Evolutionary conservation across 352 stramenopile species (phyloP).

Genomic region (Stramenopiles sp.): DNA sequence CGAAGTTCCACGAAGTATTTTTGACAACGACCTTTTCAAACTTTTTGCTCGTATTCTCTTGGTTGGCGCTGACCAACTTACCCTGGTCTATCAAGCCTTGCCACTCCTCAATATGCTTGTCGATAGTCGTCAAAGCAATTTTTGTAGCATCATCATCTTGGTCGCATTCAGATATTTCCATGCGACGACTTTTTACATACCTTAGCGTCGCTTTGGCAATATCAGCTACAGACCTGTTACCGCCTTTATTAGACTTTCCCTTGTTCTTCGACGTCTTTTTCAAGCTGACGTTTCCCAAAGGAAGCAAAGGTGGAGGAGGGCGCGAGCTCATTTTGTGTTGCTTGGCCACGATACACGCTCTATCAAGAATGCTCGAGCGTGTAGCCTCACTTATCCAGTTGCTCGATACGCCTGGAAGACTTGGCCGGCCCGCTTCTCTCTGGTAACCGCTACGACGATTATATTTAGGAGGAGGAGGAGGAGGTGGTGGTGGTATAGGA

Average conservation of each 20-base stretch:
- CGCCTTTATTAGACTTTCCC: not conserved
- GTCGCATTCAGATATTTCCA: not conserved
- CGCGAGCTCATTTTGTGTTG: not conserved
- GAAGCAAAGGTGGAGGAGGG: not conserved
- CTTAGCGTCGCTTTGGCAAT: not conserved
- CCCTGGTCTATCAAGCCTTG: not conserved
- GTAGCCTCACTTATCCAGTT: too few relatives aligned
- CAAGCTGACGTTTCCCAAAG: not conserved
- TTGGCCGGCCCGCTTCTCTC: too few relatives aligned
- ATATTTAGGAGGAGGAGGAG: too few relatives aligned
- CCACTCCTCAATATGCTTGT: not conserved
- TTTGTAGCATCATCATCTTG: not conserved
- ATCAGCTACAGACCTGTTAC: not conserved
- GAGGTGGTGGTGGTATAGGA: too few relatives aligned
- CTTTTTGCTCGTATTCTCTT: not conserved
- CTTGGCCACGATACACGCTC: too few relatives aligned
- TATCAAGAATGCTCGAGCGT: too few relatives aligned
- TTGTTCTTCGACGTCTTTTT: not conserved
- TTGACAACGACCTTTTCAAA: not conserved
- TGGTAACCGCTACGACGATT: too few relatives aligned
- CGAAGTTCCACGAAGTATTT: not conserved
- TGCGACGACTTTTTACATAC: not conserved
- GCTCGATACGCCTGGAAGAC: too few relatives aligned
- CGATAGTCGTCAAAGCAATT: not conserved
- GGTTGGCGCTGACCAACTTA: not conserved